Conservation (phyloP, 1,284 basidiomycete species). For the Heliocybe sulcata region DNA sequence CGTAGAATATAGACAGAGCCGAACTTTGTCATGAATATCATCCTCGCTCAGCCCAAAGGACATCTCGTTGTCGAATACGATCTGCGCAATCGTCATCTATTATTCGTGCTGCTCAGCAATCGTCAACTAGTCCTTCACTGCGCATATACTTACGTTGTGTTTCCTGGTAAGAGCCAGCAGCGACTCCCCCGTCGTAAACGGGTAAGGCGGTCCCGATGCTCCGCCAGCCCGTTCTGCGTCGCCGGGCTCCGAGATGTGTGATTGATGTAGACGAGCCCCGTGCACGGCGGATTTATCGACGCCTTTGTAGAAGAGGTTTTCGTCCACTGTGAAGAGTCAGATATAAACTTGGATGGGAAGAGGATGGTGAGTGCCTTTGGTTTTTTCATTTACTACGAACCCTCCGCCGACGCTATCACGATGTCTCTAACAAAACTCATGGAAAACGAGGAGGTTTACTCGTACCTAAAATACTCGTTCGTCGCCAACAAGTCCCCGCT, state of each 20-base stretch:
- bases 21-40: slow-evolving; percentile 71
- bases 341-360: slow-evolving; percentile 2
- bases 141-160: slow-evolving; percentile 80
- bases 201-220: slow-evolving; percentile 64
- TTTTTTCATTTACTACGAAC: slow-evolving; percentile 88
- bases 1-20: slow-evolving; percentile 9
- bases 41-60: slow-evolving; percentile 69
- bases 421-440: too few species aligned
- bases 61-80: slow-evolving; percentile 93
- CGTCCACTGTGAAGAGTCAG: slow-evolving; percentile 51
- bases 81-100: slow-evolving; percentile 88
- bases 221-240: slow-evolving; percentile 14
- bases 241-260: slow-evolving; percentile 40
- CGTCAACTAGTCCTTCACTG: too few species aligned
- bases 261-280: slow-evolving; percentile 70
- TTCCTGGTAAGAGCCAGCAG: slow-evolving; percentile 73
- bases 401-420: slow-evolving; percentile 78
- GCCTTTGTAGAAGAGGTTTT: slow-evolving; percentile 96
- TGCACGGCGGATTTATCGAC: slow-evolving; percentile 81
- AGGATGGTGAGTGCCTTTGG: slow-evolving; percentile 46
- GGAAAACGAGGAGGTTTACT: too few species aligned
- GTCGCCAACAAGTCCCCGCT: slow-evolving; percentile 86
- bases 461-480: slow-evolving; percentile 85
- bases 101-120: slow-evolving; percentile 4
- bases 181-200: slow-evolving; percentile 77